Conservation (phyloP, 2,329 filamentous ascomycete genomes). For the Truncatella angustata region DNA sequence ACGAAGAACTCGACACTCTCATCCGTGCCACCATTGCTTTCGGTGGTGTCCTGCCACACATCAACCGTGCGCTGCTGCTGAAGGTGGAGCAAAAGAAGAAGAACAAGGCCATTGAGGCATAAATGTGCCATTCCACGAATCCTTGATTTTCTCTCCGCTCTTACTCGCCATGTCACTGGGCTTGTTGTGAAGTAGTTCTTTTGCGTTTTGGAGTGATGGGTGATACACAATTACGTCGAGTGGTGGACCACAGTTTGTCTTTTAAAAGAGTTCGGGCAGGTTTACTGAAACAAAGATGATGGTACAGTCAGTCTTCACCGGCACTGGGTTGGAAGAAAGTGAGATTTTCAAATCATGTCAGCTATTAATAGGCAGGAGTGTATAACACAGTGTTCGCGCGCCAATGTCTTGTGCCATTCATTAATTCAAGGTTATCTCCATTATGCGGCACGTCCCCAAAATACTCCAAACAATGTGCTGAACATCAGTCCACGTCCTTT, state of each 20-base stretch:
- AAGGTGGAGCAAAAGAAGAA: conserved; percentile 99
- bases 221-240: neutral
- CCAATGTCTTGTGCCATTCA: too few species aligned
- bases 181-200: neutral
- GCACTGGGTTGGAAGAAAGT: neutral
- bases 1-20: conserved; percentile 96
- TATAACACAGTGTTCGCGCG: too few species aligned
- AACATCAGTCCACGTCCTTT: too few species aligned
- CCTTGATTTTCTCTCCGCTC: neutral
- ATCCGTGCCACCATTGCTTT: conserved; percentile 98
- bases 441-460: too few species aligned
- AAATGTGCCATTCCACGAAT: conserved; percentile 34
- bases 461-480: too few species aligned
- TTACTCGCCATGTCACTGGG: neutral
- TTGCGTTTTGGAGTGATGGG: neutral
- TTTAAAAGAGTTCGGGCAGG: neutral
- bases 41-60: conserved; percentile 96
- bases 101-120: conserved; percentile 52
- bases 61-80: conserved; percentile 93
- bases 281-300: neutral
- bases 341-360: neutral
- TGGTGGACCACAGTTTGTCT: neutral
- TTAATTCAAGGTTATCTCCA: too few species aligned
- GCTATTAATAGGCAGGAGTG: neutral
- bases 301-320: neutral